phyloP scores from a whole-genome alignment of 2,329 filamentous ascomycete species.

The Nemania abortiva region DNA sequence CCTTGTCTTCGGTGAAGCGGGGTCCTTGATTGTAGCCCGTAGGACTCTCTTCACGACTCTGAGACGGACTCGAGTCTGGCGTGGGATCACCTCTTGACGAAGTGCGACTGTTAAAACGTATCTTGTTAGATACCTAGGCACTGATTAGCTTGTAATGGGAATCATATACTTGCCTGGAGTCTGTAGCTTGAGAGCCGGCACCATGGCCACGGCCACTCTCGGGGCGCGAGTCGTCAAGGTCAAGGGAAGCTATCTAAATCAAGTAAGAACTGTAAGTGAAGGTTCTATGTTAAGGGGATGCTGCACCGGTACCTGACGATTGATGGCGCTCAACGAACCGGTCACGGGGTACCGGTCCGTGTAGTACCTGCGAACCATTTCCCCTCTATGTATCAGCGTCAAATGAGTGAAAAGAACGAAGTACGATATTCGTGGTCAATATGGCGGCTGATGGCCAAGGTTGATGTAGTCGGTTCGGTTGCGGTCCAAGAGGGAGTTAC shows the following conservation, averaged over 20 bases:
- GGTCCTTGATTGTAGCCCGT: not conserved
- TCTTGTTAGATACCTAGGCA: too few relatives aligned
- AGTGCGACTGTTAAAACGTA: too few relatives aligned
- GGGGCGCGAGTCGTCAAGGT: not conserved
- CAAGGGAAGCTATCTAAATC: conserved; percentile 8
- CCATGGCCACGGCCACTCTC: not conserved
- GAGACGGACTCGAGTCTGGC: not conserved
- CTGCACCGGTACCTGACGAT: conserved; percentile 12
- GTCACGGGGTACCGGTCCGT: not conserved
- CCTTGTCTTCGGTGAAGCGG: not conserved
- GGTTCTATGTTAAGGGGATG: not conserved
- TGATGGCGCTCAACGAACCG: conserved; percentile 4
- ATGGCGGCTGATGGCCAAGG: not conserved
- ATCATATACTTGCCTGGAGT: conserved; percentile 2
- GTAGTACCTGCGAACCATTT: conserved; percentile 15
- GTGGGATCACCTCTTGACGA: not conserved
- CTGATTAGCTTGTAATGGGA: not conserved
- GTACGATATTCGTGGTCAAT: not conserved
- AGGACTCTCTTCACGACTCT: not conserved
- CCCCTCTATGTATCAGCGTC: not conserved
- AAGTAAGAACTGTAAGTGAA: conserved; percentile 6
- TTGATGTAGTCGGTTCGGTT: not conserved
- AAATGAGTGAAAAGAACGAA: not conserved
- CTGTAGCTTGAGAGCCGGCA: not conserved
- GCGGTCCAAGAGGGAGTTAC: not conserved